These are phyloP conservation scores for Phylloporus arenicola DNA, from an alignment of 768 basidiomycete genomes.

Conservation along the genomic window DNA sequence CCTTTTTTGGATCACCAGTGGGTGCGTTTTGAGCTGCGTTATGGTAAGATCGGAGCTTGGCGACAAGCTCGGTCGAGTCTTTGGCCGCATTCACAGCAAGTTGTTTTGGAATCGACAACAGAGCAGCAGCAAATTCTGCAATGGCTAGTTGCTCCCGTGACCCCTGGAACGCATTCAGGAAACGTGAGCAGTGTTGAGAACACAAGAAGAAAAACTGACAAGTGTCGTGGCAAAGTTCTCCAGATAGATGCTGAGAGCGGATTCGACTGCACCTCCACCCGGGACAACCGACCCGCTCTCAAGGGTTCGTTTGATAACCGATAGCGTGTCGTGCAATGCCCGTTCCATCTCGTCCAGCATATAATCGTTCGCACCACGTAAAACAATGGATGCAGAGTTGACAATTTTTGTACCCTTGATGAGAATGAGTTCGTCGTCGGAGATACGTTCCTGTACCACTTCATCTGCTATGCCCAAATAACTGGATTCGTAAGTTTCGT, in stretches of 20 bases:
- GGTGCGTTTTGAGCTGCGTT: slow-evolving; percentile 94
- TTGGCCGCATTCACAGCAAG: slow-evolving; percentile 98
- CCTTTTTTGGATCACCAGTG: slow-evolving; percentile 86
- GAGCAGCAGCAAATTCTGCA: slow-evolving; percentile 93
- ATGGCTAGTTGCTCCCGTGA: slow-evolving; percentile 98
- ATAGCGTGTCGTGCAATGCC: slow-evolving; percentile 89
- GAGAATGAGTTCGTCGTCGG: slow-evolving; percentile 97
- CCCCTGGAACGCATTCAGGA: slow-evolving; percentile 50
- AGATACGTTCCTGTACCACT: slow-evolving; percentile 93
- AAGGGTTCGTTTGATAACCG: slow-evolving; percentile 92
- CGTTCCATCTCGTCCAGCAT: slow-evolving; percentile 99
- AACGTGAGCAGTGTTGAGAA: neutral
- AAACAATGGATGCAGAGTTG: slow-evolving; percentile 84
- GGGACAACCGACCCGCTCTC: slow-evolving; percentile 96
- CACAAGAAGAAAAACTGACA: slow-evolving; percentile 43
- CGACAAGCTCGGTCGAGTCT: slow-evolving; percentile 95
- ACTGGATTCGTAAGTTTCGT: slow-evolving; percentile 92
- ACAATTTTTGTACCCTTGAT: slow-evolving; percentile 98
- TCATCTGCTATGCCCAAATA: slow-evolving; percentile 92
- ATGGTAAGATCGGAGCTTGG: slow-evolving; percentile 95
- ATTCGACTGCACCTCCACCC: slow-evolving; percentile 96
- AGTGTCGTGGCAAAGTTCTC: slow-evolving; percentile 98
- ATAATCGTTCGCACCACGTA: slow-evolving; percentile 97
- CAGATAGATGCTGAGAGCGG: slow-evolving; percentile 92
- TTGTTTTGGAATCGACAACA: slow-evolving; percentile 94